phyloP scores from a whole-genome alignment of 345 rosid genomes.

The Draba incana region DNA sequence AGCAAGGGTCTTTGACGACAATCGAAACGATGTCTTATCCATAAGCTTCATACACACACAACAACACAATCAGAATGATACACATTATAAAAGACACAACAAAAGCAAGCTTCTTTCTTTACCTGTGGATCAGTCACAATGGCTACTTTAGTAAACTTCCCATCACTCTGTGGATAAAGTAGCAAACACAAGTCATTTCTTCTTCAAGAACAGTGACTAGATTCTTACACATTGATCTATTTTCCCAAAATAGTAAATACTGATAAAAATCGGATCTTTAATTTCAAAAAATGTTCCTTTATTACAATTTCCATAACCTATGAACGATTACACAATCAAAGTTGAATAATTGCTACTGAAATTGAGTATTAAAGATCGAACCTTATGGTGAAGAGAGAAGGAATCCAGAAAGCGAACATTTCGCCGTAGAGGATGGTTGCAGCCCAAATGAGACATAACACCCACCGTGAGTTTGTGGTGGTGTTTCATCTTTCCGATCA shows the following conservation, averaged over 20 bases:
- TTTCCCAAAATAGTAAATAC: constrained; percentile 6
- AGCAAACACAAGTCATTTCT: no score
- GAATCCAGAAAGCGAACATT: constrained; percentile 77
- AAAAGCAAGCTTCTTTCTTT: neutral
- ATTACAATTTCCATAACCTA: neutral
- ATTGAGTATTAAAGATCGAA: neutral
- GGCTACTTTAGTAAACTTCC: constrained; percentile 66
- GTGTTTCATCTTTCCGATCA: constrained; percentile 55
- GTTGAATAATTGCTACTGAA: neutral
- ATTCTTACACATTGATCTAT: neutral
- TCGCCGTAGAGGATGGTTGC: constrained; percentile 77
- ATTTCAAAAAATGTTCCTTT: neutral
- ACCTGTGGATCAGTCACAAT: constrained; percentile 92
- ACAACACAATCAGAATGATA: constrained; percentile 12
- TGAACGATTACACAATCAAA: no score
- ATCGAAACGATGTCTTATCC: constrained; percentile 77
- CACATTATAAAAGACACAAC: constrained; percentile 3
- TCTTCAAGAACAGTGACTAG: no score
- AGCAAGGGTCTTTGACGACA: constrained; percentile 72
- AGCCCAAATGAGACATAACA: constrained; percentile 64
- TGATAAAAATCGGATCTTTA: neutral
- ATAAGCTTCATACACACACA: constrained; percentile 66
- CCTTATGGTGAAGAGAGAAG: constrained; percentile 54
- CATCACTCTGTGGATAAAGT: neutral
- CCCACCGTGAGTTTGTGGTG: constrained; percentile 59